A percentile compares a stretch with the other conserved stretches of the same genome.
phyloP scores from a whole-genome alignment of 805 yeast genomes.

The Saccharomycodes ludwigii region DNA sequence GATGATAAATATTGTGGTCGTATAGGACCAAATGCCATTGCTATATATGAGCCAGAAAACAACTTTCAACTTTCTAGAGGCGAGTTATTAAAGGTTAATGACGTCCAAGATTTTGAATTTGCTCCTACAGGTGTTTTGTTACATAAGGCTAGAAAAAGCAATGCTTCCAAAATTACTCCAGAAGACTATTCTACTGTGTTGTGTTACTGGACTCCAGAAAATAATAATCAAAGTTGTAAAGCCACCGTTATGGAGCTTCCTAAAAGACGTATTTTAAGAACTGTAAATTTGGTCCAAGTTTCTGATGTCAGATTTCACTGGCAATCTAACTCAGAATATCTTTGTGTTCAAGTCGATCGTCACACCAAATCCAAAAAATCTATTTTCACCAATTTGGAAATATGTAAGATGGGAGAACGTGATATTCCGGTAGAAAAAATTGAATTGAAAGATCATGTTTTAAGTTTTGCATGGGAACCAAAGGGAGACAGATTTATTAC shows the following conservation, averaged over 20 bases:
- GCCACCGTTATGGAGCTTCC: slow-evolving; percentile 86
- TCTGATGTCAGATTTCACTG: slow-evolving; percentile 83
- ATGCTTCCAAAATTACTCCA: too few relatives aligned
- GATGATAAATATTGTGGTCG: slow-evolving; percentile 93
- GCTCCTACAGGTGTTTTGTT: slow-evolving; percentile 79
- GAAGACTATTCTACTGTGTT: slow-evolving; percentile 46
- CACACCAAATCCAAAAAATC: slow-evolving; percentile 94
- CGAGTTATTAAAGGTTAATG: slow-evolving; percentile 72
- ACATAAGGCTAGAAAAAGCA: slow-evolving; percentile 39
- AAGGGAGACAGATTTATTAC: slow-evolving; percentile 75
- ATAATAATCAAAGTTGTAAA: slow-evolving; percentile 84
- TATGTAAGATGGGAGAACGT: slow-evolving; percentile 76
- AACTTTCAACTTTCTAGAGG: slow-evolving; percentile 74
- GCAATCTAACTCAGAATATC: slow-evolving; percentile 76
- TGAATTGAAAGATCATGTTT: slow-evolving; percentile 81
- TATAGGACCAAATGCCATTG: slow-evolving; percentile 84
- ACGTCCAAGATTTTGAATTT: slow-evolving; percentile 84
- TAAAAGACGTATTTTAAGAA: slow-evolving; percentile 69
- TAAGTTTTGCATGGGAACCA: slow-evolving; percentile 95
- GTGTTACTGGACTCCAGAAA: slow-evolving; percentile 96
- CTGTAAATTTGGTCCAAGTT: slow-evolving; percentile 90
- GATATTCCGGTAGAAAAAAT: slow-evolving; percentile 91
- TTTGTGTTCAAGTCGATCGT: slow-evolving; percentile 93
- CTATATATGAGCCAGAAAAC: slow-evolving; percentile 70
- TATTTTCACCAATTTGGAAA: slow-evolving; percentile 79